Base-by-base conservation (phyloP, 169 alveolate genomes). In the Cryptosporidium meleagridis region DNA sequence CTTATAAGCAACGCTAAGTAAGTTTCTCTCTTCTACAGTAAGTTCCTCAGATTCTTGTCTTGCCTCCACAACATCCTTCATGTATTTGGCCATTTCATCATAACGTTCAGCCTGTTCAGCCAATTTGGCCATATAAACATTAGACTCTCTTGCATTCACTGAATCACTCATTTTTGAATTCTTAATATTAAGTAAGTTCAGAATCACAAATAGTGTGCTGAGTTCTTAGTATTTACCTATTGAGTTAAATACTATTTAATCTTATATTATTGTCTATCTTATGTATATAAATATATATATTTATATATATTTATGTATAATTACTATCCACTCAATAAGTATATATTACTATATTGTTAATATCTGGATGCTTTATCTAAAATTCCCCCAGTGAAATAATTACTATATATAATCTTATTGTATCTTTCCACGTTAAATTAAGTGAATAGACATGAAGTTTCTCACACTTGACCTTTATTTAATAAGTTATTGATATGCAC, bases 81-180 rank as follows among this genome's bases (percentile, higher is more conserved):
- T 93, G 91, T 93, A 93, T 45, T 84, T 91, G 52, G 95, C 96
- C 99, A 95, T 98, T 92, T 98, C 99, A 89, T 98, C 99, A 93
- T 97, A 99, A 93, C 99, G 97, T 94, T 98, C 99, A 45, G 99
- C 98, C 94, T 99, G 99, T 95, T 99, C 99, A 18, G 99, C 99
- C 75, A 99, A 97, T 95, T 98, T 98, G 73, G 99, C 98, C 75
- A 94, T 93, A 85, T 95, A 95, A 58, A 93, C 95, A 52, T 84
- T 62, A 7, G 86, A 84, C 52, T 91, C 93, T 65, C 89, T 71
- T 10, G 53, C 75, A 65, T 65, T 80, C 1, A 65, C 67, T 62
- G 87, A 62, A 31, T 80, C 87, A 29, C 80, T 80, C 87, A 80
- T 80, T 18, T 65, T n/a, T 80, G 39, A 29, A 23, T 21, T n/a